Base-by-base conservation (phyloP, 768 basidiomycete genomes). In the Leccinum truebloodii region DNA sequence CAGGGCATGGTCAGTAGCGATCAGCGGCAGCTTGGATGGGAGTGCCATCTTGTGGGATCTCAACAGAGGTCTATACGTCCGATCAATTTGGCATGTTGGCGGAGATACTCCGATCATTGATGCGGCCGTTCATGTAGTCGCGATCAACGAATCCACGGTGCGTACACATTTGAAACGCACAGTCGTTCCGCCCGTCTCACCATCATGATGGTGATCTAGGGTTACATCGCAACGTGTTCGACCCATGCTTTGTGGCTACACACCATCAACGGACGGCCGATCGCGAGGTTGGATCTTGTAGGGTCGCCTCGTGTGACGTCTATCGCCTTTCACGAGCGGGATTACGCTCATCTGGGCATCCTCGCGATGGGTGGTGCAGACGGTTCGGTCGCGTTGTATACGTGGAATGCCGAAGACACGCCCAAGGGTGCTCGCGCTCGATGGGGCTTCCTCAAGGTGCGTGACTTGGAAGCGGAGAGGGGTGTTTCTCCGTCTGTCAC, bases 21-120 rank as follows among this genome's bases (percentile, higher is more conserved):
- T 95, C 49, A 95, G 91, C 64, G 93, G 93, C 10, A 90, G 91
- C 16, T 82, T 84, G 67, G 94, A 96, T 66, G 92, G 94, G 1
- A 92, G 87, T 62, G 92, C 90, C 0, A 89, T 88, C 4, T 59
- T 96, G 3, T 97, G 95, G 95, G 95, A 96, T 72, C 80, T 94
- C 55, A 96, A 97, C 69, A 79, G 86, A 28, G 89, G 90, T 8
- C 77, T 85, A 8, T 96, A 97, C 63, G 85, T 90, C 13, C 79
- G 88, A 57, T 90, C 92, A 0, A 89, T 94, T 32, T 88, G 88
- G 83, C 90, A 93, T 59, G 81, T 80, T 12, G 60, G 70, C 0
- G 68, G 65, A 9, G 65, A 68, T 10, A 52, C 12, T 35, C 13
- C 60, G 24, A 39, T 54, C 3, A 75, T 80, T 53, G 67, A 59